Conservation (phyloP, 2,329 filamentous ascomycete species). For the Trichoderma semiorbis region DNA sequence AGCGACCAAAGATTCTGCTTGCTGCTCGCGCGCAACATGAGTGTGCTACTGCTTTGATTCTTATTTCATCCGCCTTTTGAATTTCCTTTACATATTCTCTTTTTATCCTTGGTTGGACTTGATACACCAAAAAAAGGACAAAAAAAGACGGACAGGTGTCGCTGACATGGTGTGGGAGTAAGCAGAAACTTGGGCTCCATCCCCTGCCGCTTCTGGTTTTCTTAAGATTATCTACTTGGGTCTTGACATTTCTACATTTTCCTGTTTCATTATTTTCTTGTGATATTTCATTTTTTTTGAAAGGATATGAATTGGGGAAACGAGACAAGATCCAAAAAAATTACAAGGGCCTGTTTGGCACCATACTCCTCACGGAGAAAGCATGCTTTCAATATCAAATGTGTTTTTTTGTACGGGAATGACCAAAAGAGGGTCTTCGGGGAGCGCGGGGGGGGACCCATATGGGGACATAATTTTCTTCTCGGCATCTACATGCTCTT, state of each 20-base stretch:
- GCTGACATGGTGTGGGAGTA: background rate
- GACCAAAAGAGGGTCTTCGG: conserved; percentile 12
- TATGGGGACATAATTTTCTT: conserved; percentile 13
- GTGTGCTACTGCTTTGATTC: conserved; percentile 2
- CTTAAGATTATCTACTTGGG: background rate
- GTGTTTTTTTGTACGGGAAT: background rate
- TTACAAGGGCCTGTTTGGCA: conserved; percentile 9
- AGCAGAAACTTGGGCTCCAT: background rate
- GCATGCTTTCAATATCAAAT: background rate
- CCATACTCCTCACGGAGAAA: conserved; percentile 13
- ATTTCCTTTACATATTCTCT: conserved; percentile 9
- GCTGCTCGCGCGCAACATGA: conserved; percentile 10
- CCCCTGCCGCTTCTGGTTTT: background rate
- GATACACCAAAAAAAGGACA: background rate
- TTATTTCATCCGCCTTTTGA: background rate
- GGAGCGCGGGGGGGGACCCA: background rate
- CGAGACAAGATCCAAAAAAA: background rate
- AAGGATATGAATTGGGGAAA: background rate
- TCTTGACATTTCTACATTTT: background rate
- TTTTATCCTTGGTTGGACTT: background rate
- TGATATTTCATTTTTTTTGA: background rate
- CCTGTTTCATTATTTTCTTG: background rate
- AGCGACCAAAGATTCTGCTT: background rate
- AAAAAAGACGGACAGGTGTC: background rate
- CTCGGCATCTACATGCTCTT: conserved; percentile 5